A percentile compares a stretch with the other conserved stretches of the same genome.
These are phyloP conservation scores for Knufia fluminis DNA, from an alignment of 2,329 filamentous ascomycete genomes.

Conservation along the genomic window DNA sequence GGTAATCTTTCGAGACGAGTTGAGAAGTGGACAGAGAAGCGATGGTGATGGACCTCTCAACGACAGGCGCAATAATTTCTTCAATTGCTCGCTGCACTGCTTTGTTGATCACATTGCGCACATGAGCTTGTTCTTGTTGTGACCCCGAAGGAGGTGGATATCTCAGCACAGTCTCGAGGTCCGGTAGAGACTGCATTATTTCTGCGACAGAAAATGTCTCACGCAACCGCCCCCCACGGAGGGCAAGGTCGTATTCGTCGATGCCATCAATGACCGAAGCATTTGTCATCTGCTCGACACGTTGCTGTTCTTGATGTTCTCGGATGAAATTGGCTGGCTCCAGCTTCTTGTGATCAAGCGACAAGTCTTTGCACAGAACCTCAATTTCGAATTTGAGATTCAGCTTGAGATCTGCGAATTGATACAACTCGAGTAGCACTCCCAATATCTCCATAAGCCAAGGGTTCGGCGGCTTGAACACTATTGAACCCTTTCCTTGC, in stretches of 20 bases:
- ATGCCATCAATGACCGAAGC: conserved; percentile 67
- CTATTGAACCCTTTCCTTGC: conserved; percentile 72
- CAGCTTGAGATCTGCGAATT: conserved; percentile 84
- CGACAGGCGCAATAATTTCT: conserved; percentile 95
- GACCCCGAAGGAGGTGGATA: conserved; percentile 71
- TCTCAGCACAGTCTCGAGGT: conserved; percentile 67
- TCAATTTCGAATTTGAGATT: conserved; percentile 99
- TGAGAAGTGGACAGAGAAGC: conserved; percentile 93
- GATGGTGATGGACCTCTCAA: conserved; percentile 95
- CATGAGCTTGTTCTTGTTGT: conserved; percentile 60
- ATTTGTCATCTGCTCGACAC: conserved; percentile 37
- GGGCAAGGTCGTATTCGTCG: conserved; percentile 64
- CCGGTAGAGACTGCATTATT: conserved; percentile 72
- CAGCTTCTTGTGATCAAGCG: conserved; percentile 84
- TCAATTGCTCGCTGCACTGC: conserved; percentile 84
- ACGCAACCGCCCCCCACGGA: conserved; percentile 60
- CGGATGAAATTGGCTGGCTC: conserved; percentile 80
- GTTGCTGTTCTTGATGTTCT: conserved; percentile 46
- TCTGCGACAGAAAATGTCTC: conserved; percentile 67
- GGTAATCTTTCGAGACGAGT: conserved; percentile 93
- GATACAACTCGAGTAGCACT: conserved; percentile 84
- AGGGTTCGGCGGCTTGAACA: conserved; percentile 91
- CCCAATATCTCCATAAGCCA: conserved; percentile 96
- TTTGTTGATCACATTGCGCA: conserved; percentile 66
- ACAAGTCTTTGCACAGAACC: conserved; percentile 85